Percentiles rank a stretch among this genome's conserved stretches.
These are phyloP conservation scores for Amphicarpaea edgeworthii DNA, from an alignment of 306 rosid species.

Conservation along the genomic window DNA sequence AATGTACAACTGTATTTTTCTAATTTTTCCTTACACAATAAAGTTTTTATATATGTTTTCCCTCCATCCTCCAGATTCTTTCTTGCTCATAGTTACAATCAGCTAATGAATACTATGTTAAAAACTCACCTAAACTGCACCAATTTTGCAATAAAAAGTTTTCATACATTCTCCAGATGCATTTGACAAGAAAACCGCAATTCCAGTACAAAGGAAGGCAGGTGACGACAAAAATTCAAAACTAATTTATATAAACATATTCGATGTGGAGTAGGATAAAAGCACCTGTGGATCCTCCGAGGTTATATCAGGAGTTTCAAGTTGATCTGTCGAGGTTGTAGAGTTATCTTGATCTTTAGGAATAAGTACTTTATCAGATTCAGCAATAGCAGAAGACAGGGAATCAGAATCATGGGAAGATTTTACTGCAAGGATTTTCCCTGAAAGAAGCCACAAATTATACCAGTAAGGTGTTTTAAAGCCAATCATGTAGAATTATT, in stretches of 20 bases:
- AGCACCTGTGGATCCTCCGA: slow-evolving; percentile 73
- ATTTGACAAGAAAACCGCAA: slow-evolving; percentile 19
- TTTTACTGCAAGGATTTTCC: slow-evolving; percentile 68
- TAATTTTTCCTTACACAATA: background rate
- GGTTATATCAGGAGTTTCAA: slow-evolving; percentile 58
- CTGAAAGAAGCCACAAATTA: slow-evolving; percentile 57
- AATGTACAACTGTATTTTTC: background rate
- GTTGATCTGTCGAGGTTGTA: slow-evolving; percentile 60
- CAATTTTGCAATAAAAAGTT: slow-evolving; percentile 7
- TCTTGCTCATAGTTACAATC: slow-evolving; percentile 31
- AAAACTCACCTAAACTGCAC: slow-evolving; percentile 22
- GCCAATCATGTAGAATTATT: background rate
- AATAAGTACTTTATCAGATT: slow-evolving; percentile 73
- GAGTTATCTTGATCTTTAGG: slow-evolving; percentile 73
- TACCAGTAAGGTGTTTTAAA: slow-evolving; percentile 29
- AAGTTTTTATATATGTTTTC: slow-evolving; percentile 1
- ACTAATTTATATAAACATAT: slow-evolving; percentile 28
- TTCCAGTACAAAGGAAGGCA: background rate
- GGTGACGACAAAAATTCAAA: slow-evolving; percentile 28
- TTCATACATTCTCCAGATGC: slow-evolving; percentile 20
- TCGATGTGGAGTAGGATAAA: slow-evolving; percentile 19
- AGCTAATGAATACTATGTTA: slow-evolving; percentile 26
- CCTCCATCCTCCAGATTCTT: slow-evolving; percentile 24
- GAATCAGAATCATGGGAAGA: slow-evolving; percentile 72
- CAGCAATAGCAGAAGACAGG: slow-evolving; percentile 63